Base-by-base conservation (phyloP, 1,284 basidiomycete species). In the Exobasidium rhododendri region DNA sequence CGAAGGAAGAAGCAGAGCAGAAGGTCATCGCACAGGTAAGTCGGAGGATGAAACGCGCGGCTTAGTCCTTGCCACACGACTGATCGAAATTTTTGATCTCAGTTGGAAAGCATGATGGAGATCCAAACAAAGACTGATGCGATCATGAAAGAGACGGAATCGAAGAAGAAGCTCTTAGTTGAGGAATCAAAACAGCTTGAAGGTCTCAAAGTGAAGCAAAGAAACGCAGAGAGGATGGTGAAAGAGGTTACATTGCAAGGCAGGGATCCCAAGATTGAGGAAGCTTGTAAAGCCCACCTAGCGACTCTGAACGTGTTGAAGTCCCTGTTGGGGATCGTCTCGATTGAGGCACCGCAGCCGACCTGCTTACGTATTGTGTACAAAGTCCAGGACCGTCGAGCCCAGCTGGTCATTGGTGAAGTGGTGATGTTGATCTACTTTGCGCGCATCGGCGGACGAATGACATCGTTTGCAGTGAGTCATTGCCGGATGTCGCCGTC, bases 1-100 rank as follows among this genome's bases (percentile, higher is more conserved):
- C 47, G 4, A 20, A 26, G 28, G 47, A 50, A 50, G 47, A 50
- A 50, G 47, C 47, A 26, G 47, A 50, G 26, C 20, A 50, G 35
- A 40, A 10, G 35, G 35, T 40, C 35, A 40, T 40, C 17, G 7
- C 35, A 40, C 35, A 40, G 35, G 35, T 40, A 40, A 40, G 35
- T 40, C 10, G 17, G 35, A 40, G 7, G n/a, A n/a, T n/a, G n/a
- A n/a, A n/a, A n/a, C n/a, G n/a, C n/a, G 10, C 17, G 17, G 35
- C 35, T 17, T 40, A 24, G 14, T 50, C 4, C 47, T 50, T 50
- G 26, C n/a, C 13, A 28, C 22, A 26, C 47, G 24, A 45, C 24
- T 45, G 44, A 45, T 45, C 44, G 44, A 45, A 45, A 45, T 45
- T n/a, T n/a, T n/a, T n/a, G n/a, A 7, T 40, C 17, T 17, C 35